A percentile compares a stretch with the other conserved stretches of the same genome.
phyloP scores from a whole-genome alignment of 257 asterid genomes.

The Datura wrightii region DNA sequence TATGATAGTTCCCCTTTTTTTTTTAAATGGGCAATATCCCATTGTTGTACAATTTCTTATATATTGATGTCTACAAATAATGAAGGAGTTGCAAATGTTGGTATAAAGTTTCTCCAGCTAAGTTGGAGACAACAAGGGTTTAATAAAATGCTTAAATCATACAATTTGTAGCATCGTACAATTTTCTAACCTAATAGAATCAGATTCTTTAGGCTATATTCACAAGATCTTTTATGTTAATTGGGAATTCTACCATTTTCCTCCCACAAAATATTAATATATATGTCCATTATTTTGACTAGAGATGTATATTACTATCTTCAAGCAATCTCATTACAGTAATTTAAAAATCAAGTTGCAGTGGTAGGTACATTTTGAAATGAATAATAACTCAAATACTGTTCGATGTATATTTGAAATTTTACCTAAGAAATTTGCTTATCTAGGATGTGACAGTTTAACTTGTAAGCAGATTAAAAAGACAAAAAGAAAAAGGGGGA shows the following conservation, averaged over 20 bases:
- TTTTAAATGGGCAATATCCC: too few species aligned
- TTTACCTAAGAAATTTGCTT: not conserved
- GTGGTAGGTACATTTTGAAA: not conserved
- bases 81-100: not conserved
- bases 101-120: not conserved
- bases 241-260: not conserved
- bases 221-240: not conserved
- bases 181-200: not conserved
- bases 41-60: not conserved
- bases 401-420: not conserved
- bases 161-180: not conserved
- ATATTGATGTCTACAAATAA: not conserved
- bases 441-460: not conserved
- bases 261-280: not conserved
- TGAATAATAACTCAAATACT: slow-evolving; percentile 9
- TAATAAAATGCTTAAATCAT: not conserved
- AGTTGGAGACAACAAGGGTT: slow-evolving; percentile 23
- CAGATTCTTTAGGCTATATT: not conserved
- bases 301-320: not conserved
- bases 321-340: not conserved
- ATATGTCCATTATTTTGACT: slow-evolving; percentile 15
- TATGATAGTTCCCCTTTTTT: too few species aligned
- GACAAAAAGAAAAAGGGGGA: too few species aligned
- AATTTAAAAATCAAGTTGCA: not conserved
- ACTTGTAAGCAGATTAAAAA: not conserved